Percentiles rank a stretch among this genome's conserved stretches.
Evolutionary conservation across 345 rosid species (phyloP).

Genomic region (Turnera subulata): DNA sequence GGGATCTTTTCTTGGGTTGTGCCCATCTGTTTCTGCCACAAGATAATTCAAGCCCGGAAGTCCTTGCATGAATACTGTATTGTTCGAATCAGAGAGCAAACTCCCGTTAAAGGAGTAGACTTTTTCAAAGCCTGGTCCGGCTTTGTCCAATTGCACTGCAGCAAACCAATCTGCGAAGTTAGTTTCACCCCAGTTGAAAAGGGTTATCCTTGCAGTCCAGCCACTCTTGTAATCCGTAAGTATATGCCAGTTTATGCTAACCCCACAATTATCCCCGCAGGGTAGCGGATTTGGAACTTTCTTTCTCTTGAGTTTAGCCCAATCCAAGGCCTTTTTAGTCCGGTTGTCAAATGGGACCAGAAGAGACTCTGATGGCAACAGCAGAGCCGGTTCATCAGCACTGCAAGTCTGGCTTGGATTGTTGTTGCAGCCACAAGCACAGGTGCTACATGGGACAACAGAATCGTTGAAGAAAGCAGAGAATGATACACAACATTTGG

Average conservation of each 20-base stretch:
- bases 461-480: conserved; percentile 53
- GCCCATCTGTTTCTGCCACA: conserved; percentile 29
- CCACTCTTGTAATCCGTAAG: conserved; percentile 18
- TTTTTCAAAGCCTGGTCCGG: conserved; percentile 15
- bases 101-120: conserved; percentile 23
- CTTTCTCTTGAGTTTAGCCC: conserved; percentile 16
- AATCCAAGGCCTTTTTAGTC: conserved; percentile 28
- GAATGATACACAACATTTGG: conserved; percentile 54
- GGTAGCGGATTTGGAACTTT: conserved; percentile 19
- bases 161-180: conserved; percentile 16
- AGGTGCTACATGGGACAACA: conserved; percentile 47
- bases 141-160: conserved; percentile 21
- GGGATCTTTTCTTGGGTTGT: conserved; percentile 36
- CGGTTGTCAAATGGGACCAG: conserved; percentile 48
- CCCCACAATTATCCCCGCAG: conserved; percentile 27
- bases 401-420: conserved; percentile 31
- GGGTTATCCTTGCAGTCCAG: conserved; percentile 23
- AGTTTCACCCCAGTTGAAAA: conserved; percentile 26
- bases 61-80: conserved; percentile 21
- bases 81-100: conserved; percentile 4
- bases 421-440: conserved; percentile 46
- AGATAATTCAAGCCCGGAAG: conserved; percentile 27
- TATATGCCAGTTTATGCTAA: conserved; percentile 26
- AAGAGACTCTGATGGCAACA: conserved; percentile 32
- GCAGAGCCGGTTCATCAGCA: conserved; percentile 30